Evolutionary conservation across 805 yeast genomes (phyloP), one percentile per base, ranked within the genome.

Genomic region (Nakazawaea wickerhamii): DNA sequence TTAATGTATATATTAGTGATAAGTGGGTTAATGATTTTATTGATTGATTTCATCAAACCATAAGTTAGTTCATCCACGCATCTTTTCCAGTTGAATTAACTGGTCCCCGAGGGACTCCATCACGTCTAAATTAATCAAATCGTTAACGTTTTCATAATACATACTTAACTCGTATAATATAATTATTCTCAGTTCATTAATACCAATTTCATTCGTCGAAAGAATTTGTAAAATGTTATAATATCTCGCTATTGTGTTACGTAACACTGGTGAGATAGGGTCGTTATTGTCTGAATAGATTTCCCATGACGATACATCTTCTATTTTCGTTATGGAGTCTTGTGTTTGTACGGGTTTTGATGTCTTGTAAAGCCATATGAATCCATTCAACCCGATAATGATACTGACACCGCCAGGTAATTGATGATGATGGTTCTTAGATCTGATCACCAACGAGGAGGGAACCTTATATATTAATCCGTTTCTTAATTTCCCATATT

Each of bases 391-490:
- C 25, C 99, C 99, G 33, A 95, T 66, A 38, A 93, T 88, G 37
- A 84, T 73, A 52, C 90, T 88, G 26, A 93, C 87, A 53, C 85
- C 86, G n/a, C 97, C 98, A 1, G 96, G 96, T n/a, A 93, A 69
- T 45, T 77, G 76, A 64, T 86, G 88, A 15, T 90, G 75, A 60
- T 93, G 98, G 53, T 86, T 83, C 55, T 90, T 87, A 4, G 95
- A 79, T 55, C 95, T 78, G 33, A 91, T 75, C 36, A 95, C 73
- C 48, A 95, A 68, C 18, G 90, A 81, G 28, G 91, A 72, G 3
- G 97, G 96, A 1, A 91, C 93, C 42, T 73, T 71, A 19, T 85
- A 65, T 51, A 89, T 86, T 25, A 81, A 71, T 30, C 99, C 99
- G 59, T 93, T 89, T 60, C 97, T 78, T 48, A 93, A 70, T 60